These are phyloP conservation scores for Ustilago shanxiensis DNA, from an alignment of 1,284 basidiomycete genomes.

Conservation along the genomic window DNA sequence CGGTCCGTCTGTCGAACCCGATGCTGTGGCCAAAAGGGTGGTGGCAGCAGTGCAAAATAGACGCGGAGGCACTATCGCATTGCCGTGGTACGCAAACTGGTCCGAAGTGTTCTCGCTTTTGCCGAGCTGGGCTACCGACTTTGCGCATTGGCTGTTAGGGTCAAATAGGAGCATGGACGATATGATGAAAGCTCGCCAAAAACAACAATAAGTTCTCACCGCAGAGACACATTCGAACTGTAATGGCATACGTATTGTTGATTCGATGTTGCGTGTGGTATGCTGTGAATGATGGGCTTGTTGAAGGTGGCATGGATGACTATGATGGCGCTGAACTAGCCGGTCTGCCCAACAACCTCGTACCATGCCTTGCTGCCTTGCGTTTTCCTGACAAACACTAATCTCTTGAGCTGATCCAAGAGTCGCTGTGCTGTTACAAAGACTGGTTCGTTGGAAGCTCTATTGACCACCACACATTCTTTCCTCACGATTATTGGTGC, in stretches of 20 bases:
- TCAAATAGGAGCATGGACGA: conserved; percentile 41
- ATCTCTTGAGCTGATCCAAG: conserved; percentile 15
- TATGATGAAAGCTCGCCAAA: conserved; percentile 33
- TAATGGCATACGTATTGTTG: not conserved
- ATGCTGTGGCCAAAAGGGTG: conserved; percentile 48
- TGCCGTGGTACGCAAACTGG: conserved; percentile 62
- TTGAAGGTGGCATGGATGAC: not conserved
- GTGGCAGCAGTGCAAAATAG: conserved; percentile 45
- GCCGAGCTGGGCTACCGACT: conserved; percentile 49
- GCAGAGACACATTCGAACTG: not conserved
- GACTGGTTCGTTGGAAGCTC: conserved; percentile 28
- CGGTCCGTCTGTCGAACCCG: conserved; percentile 49
- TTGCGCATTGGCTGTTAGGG: conserved; percentile 40
- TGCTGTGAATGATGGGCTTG: not conserved
- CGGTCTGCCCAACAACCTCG: conserved; percentile 30
- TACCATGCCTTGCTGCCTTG: conserved; percentile 28
- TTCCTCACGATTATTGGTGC: conserved; percentile 24
- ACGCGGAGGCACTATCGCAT: conserved; percentile 49
- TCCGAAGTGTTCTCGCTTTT: conserved; percentile 50
- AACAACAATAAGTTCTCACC: conserved; percentile 7
- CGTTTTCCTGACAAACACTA: conserved; percentile 34
- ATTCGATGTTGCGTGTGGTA: not conserved
- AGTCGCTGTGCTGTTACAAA: conserved; percentile 35
- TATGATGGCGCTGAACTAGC: not conserved
- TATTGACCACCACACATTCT: conserved; percentile 21